Evolutionary conservation across 257 asterid genomes (phyloP), one percentile per base, ranked within the genome.

Genomic region (Lycium ferocissimum): DNA sequence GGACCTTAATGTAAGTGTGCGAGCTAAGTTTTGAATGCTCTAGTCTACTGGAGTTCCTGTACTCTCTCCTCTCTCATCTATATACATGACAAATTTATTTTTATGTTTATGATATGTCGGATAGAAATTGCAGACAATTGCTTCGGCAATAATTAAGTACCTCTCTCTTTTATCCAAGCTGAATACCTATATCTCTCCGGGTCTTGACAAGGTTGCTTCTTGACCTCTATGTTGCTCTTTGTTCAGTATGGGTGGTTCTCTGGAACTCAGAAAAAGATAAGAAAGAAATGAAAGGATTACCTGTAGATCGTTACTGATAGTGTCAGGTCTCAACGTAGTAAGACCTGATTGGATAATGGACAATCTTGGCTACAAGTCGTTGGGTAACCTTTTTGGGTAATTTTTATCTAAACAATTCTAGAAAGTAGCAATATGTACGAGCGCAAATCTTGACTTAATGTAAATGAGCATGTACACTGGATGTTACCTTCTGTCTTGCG

Each of bases 1-100:
- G 61, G 91, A 89, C 83, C 92, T n/a, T 85, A 92, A 88, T 84
- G 98, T 93, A 87, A 91, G 97, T 86, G 9, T 78, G 65, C 65
- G 43, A 70, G 38, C 80, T 78, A 53, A 53, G 22, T 53, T 53
- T 53, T 2, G 0, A 26, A 26, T 78, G 13, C 53, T 37, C 65
- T 45, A 2, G 9, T 78, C 59, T 78, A 51, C 40, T 22, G 22
- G 22, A 78, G 65, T 53, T 51, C 53, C 82, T 51, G 9, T 51
- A 49, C 45, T 22, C 47, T 49, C 9, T 72, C 40, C 22, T 14
- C 61, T 3, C 61, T 38, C 4, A 7, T 8, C 8, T 8, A 17
- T 70, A 40, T 38, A 7, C 18, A 49, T 51, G 43, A 13, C 45
- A 6, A 22, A 4, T 18, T 33, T 76, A 76, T 51, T 51, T 78